These are phyloP conservation scores for Torulaspora pretoriensis DNA, from an alignment of 1,139 yeast genomes.

Conservation along the genomic window DNA sequence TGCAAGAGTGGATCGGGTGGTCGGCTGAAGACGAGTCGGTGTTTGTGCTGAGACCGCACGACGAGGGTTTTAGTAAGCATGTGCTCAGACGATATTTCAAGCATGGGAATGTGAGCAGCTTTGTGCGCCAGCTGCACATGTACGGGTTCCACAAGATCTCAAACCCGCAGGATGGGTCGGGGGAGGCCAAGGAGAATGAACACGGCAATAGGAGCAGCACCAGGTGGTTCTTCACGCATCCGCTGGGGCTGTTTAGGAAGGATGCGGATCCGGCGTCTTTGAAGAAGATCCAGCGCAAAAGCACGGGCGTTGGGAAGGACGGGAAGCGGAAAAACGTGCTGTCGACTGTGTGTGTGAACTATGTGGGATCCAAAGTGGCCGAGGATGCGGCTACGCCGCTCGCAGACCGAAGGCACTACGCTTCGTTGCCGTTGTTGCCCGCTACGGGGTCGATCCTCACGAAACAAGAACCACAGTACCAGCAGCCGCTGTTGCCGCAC, in stretches of 20 bases:
- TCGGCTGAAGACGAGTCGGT: constrained; percentile 52
- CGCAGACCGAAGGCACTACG: constrained; percentile 11
- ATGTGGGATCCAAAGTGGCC: constrained; percentile 12
- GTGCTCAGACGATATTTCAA: constrained; percentile 68
- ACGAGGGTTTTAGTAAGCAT: constrained; percentile 57
- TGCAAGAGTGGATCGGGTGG: constrained; percentile 69
- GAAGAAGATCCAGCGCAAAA: constrained; percentile 33
- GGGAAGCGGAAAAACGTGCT: constrained; percentile 34
- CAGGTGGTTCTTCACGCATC: constrained; percentile 87
- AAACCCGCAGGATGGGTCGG: constrained; percentile 23
- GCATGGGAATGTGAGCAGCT: constrained; percentile 75
- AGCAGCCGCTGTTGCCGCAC: constrained; percentile 13
- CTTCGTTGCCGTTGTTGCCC: constrained; percentile 13
- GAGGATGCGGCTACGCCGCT: constrained; percentile 1
- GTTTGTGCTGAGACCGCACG: constrained; percentile 61
- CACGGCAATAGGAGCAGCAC: constrained; percentile 26
- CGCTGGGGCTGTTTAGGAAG: constrained; percentile 69
- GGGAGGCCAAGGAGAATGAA: constrained; percentile 10
- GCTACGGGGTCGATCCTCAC: constrained; percentile 5
- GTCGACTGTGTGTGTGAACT: constrained; percentile 28
- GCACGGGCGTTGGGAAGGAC: constrained; percentile 33
- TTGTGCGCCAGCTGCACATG: constrained; percentile 77
- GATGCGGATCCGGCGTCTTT: constrained; percentile 56
- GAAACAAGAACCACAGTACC: constrained; percentile 2
- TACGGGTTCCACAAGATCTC: constrained; percentile 48